These are phyloP conservation scores for Trichoderma cornu-damae DNA, from an alignment of 2,329 filamentous ascomycete species.

Conservation along the genomic window DNA sequence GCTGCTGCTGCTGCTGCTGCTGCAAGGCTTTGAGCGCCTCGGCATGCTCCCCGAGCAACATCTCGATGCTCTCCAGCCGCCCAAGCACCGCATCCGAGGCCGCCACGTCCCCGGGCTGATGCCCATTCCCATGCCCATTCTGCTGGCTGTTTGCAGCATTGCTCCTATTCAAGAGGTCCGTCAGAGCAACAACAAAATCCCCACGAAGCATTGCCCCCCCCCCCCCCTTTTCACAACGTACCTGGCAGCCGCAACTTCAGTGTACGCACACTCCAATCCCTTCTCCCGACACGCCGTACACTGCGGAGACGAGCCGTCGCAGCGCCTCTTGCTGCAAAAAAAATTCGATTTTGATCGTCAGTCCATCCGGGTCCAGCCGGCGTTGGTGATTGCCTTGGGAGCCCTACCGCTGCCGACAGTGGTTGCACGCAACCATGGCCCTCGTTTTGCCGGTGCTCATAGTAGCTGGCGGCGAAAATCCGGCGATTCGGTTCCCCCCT, in stretches of 20 bases:
- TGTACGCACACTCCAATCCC: conserved; percentile 7
- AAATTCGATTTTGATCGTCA: background rate
- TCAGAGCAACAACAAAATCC: background rate
- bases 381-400: too few relatives aligned
- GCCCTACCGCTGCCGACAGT: conserved; percentile 17
- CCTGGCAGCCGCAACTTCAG: background rate
- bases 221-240: background rate
- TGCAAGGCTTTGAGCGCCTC: conserved; percentile 3
- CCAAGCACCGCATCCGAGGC: conserved; percentile 6
- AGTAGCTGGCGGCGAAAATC: background rate
- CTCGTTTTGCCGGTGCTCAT: conserved; percentile 6
- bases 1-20: conserved; percentile 1
- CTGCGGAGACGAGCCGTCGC: conserved; percentile 1
- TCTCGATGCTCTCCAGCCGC: conserved; percentile 14
- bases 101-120: background rate
- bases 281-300: conserved; percentile 8
- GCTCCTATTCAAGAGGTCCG: background rate
- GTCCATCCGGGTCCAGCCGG: too few relatives aligned
- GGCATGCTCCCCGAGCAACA: conserved; percentile 5
- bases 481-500: background rate
- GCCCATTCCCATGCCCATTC: background rate
- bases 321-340: conserved; percentile 13
- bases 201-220: too few relatives aligned
- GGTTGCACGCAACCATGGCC: conserved; percentile 9
- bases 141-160: background rate